phyloP scores from a whole-genome alignment of 2,329 filamentous ascomycete genomes.

The Fusarium cyanostomum region DNA sequence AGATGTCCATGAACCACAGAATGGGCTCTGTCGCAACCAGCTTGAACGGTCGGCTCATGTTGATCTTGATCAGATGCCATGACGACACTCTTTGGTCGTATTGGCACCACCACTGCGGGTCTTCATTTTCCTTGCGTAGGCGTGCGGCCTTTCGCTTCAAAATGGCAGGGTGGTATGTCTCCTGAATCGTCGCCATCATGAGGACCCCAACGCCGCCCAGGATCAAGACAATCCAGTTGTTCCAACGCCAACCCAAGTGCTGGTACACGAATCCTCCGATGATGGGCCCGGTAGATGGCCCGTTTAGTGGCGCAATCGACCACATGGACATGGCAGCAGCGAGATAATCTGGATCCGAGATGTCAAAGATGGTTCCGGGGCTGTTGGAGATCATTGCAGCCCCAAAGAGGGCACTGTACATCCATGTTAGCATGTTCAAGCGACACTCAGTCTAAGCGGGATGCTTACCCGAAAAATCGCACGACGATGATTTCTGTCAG shows the following conservation, averaged over 20 bases:
- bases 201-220: constrained; percentile 69
- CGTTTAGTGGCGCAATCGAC: constrained; percentile 86
- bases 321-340: constrained; percentile 86
- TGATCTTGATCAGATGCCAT: constrained; percentile 74
- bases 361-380: constrained; percentile 84
- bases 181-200: constrained; percentile 69
- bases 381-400: constrained; percentile 85
- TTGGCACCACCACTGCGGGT: constrained; percentile 79
- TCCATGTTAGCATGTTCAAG: not conserved
- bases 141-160: constrained; percentile 72
- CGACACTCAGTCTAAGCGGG: not conserved
- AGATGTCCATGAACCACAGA: constrained; percentile 72
- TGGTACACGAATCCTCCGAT: constrained; percentile 80
- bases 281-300: constrained; percentile 55
- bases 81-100: constrained; percentile 79
- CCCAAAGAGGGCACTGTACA: constrained; percentile 59
- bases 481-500: constrained; percentile 74
- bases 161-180: constrained; percentile 80
- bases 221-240: constrained; percentile 83
- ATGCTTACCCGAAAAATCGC: constrained; percentile 73
- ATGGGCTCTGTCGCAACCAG: constrained; percentile 87
- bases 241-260: constrained; percentile 88
- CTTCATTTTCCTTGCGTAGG: constrained; percentile 73
- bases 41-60: constrained; percentile 79
- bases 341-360: constrained; percentile 81